phyloP scores from a whole-genome alignment of 345 rosid genomes.

The Triadica sebifera region DNA sequence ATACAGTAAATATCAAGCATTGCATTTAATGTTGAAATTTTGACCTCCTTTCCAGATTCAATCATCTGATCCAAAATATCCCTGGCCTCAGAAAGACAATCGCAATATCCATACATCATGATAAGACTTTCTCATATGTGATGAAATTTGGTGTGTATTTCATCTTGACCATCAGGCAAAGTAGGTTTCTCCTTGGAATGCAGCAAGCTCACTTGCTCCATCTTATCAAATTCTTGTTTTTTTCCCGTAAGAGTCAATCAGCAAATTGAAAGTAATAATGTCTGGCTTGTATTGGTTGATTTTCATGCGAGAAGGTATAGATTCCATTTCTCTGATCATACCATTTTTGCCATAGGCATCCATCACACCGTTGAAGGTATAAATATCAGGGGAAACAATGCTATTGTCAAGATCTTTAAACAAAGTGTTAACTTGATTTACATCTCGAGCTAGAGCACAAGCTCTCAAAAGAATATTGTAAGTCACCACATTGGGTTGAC shows the following conservation, averaged over 20 bases:
- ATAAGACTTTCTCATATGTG: constrained; percentile 84
- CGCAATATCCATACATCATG: constrained; percentile 74
- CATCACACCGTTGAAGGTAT: constrained; percentile 86
- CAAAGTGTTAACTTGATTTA: constrained; percentile 64
- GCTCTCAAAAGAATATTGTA: constrained; percentile 89
- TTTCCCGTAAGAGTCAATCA: constrained; percentile 87
- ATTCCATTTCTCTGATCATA: constrained; percentile 91
- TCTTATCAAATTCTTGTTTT: constrained; percentile 84
- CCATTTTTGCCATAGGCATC: constrained; percentile 93
- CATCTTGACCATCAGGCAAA: constrained; percentile 67
- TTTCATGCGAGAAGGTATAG: constrained; percentile 73
- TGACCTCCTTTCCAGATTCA: constrained; percentile 52
- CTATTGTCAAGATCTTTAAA: constrained; percentile 71
- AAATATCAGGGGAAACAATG: constrained; percentile 62
- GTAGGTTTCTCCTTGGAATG: constrained; percentile 82
- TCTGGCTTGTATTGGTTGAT: constrained; percentile 72
- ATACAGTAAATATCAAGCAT: constrained; percentile 83
- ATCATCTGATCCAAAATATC: constrained; percentile 61
- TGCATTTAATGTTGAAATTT: constrained; percentile 66
- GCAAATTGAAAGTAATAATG: constrained; percentile 68
- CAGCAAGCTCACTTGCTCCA: constrained; percentile 88
- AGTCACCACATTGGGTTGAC: constrained; percentile 83
- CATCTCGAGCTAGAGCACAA: constrained; percentile 73
- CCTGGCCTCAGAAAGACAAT: constrained; percentile 62
- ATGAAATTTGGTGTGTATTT: constrained; percentile 61